Evolutionary conservation across 805 yeast genomes (phyloP).

Genomic region (Kuraishia molischiana): DNA sequence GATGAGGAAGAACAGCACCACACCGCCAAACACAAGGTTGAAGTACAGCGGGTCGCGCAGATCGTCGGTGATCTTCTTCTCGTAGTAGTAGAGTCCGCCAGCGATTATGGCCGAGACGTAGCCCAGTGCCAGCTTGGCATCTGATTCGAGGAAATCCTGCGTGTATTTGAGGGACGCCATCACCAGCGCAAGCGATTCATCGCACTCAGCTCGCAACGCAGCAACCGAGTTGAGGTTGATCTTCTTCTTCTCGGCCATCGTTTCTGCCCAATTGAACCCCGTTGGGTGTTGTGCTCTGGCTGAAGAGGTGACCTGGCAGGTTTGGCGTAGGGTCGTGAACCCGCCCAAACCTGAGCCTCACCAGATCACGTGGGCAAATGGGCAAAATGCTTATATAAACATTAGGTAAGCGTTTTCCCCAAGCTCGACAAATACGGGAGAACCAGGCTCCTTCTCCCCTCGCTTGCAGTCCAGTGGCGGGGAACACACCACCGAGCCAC

Average conservation of each 20-base stretch:
- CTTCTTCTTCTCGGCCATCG: slow-evolving; percentile 6
- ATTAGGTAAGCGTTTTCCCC: too few species aligned
- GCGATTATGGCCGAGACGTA: slow-evolving; percentile 34
- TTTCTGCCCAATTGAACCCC: neutral
- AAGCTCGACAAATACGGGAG: too few species aligned
- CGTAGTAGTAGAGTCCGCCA: slow-evolving; percentile 34
- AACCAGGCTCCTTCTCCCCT: too few species aligned
- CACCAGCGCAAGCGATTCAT: slow-evolving; percentile 33
- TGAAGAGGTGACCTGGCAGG: too few species aligned
- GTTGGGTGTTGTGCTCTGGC: too few species aligned
- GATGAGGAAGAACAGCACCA: slow-evolving; percentile 26
- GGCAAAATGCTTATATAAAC: too few species aligned
- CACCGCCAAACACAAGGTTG: slow-evolving; percentile 22
- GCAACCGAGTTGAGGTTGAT: slow-evolving; percentile 30
- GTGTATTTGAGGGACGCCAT: slow-evolving; percentile 34
- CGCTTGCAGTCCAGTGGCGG: too few species aligned
- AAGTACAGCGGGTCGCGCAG: slow-evolving; percentile 29
- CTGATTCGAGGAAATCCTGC: slow-evolving; percentile 35
- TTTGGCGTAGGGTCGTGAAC: too few species aligned
- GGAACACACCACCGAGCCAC: too few species aligned
- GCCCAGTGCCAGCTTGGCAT: slow-evolving; percentile 40
- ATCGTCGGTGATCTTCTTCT: slow-evolving; percentile 31
- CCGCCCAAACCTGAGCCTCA: too few species aligned
- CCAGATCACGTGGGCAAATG: too few species aligned
- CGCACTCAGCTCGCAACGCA: slow-evolving; percentile 38